These are phyloP conservation scores for Lodderomyces beijingensis DNA, from an alignment of 1,139 yeast genomes.

Conservation along the genomic window DNA sequence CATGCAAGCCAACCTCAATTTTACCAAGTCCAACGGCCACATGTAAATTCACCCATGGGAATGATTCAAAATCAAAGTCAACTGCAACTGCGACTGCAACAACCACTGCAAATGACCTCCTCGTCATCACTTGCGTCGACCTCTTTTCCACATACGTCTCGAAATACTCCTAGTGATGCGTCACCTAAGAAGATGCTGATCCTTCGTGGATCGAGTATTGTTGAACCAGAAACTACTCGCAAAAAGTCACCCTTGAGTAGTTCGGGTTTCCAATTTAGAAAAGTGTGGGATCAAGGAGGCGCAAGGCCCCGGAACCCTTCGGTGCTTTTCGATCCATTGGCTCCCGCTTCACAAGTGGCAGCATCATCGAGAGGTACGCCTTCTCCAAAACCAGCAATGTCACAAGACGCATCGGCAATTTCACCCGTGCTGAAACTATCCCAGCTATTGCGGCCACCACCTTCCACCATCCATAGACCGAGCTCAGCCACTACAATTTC, in stretches of 20 bases:
- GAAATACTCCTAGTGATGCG: no score
- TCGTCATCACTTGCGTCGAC: background rate
- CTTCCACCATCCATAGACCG: constrained; percentile 9
- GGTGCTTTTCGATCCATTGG: constrained; percentile 35
- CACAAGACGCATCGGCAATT: no score
- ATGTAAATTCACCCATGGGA: no score
- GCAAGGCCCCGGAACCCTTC: constrained; percentile 33
- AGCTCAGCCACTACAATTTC: constrained; percentile 7
- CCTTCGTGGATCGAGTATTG: no score
- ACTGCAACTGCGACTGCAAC: constrained; percentile 5
- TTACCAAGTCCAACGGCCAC: constrained; percentile 2
- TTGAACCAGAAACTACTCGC: no score
- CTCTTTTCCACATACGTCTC: no score
- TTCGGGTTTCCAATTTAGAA: constrained; percentile 35
- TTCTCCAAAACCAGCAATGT: constrained; percentile 4
- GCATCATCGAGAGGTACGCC: no score
- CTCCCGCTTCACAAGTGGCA: constrained; percentile 19
- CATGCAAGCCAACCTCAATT: background rate
- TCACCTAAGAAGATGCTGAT: no score
- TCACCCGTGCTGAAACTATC: no score
- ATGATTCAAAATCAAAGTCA: constrained; percentile 7
- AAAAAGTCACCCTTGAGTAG: background rate
- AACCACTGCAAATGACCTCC: constrained; percentile 4
- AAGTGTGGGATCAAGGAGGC: constrained; percentile 31
- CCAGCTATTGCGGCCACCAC: no score